Evolutionary conservation across 164 flowering plant species (phyloP), one percentile per base, ranked within the genome.

Genomic region (Kalanchoe fedtschenkoi): DNA sequence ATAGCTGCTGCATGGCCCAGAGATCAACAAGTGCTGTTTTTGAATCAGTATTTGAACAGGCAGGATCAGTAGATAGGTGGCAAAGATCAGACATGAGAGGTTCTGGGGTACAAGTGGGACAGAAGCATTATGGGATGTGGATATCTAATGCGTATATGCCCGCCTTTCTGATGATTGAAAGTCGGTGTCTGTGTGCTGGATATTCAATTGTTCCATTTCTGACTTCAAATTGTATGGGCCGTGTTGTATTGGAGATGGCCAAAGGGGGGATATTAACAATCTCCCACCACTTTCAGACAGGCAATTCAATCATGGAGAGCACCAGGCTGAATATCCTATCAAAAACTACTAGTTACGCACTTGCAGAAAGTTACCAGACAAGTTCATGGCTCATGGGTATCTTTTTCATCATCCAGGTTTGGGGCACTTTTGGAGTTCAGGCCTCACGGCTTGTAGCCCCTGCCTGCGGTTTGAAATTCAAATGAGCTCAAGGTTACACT

Each of bases 221-320:
- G 51, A 44, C 24, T 44, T 17, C 0, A 44, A n/a, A 44, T 19
- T 44, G 51, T 8, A 1, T 44, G 21, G n/a, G 17, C 43, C 43
- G 3, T 8, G 46, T 42, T 42, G 46, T n/a, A 11, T 39, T n/a
- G n/a, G n/a, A n/a, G n/a, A n/a, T n/a, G n/a, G n/a, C n/a, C n/a
- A n/a, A n/a, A 10, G 46, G 17, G 15, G n/a, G 46, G 46, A 16
- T 11, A 42, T 42, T 16, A 42, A 42, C 54, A 7, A 47, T 21
- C 53, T 19, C 2, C 28, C 29, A 9, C 54, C 29, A 47, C 28
- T 47, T 22, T 47, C 54, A 51, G 56, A 51, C 56, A 51, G 13
- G 56, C 56, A 51, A 24, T 2, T 4, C 56, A 51, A 51, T 51
- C 56, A 51, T 51, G 56, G 28, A 22, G 28, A 47, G 55, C 55